These are phyloP conservation scores for Isoetes taiwanensis DNA, from an alignment of 75 land plant genomes.

Conservation along the genomic window DNA sequence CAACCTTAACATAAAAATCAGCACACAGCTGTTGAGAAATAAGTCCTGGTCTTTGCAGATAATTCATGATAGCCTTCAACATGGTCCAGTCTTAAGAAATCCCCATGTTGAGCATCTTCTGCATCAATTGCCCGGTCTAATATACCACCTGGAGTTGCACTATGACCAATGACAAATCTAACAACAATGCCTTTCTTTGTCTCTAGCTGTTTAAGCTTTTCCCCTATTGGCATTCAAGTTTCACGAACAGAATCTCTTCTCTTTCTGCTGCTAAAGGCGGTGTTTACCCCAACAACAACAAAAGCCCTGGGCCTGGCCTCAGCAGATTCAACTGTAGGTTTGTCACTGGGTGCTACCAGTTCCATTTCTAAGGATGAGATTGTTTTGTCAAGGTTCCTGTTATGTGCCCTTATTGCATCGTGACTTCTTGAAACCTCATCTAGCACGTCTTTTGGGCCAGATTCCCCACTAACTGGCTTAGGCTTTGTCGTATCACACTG, in stretches of 20 bases:
- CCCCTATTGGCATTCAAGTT: constrained; percentile 90
- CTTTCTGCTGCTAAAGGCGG: constrained; percentile 93
- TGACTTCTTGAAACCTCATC: constrained; percentile 48
- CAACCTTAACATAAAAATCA: constrained; percentile 53
- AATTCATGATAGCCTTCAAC: constrained; percentile 73
- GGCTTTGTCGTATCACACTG: no score
- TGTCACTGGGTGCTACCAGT: constrained; percentile 59
- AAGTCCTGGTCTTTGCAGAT: constrained; percentile 61
- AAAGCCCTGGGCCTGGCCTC: constrained; percentile 43
- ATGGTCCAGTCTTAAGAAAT: constrained; percentile 77
- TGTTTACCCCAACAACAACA: constrained; percentile 82
- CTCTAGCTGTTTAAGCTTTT: constrained; percentile 41
- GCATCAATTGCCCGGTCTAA: constrained; percentile 72
- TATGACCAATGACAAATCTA: constrained; percentile 62
- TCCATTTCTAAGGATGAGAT: constrained; percentile 68
- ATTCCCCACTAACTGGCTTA: constrained; percentile 6
- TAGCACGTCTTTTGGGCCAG: constrained; percentile 16
- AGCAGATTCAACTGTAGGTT: constrained; percentile 16
- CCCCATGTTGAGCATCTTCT: constrained; percentile 58
- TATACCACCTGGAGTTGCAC: constrained; percentile 59
- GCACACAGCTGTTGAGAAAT: constrained; percentile 70
- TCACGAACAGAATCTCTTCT: constrained; percentile 82
- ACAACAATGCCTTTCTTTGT: constrained; percentile 54
- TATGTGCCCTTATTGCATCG: constrained; percentile 37
- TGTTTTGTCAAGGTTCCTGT: constrained; percentile 64